Evolutionary conservation across 148 eudicot genomes (phyloP), one percentile per base, ranked within the genome.

Genomic region (Diospyros lotus): DNA sequence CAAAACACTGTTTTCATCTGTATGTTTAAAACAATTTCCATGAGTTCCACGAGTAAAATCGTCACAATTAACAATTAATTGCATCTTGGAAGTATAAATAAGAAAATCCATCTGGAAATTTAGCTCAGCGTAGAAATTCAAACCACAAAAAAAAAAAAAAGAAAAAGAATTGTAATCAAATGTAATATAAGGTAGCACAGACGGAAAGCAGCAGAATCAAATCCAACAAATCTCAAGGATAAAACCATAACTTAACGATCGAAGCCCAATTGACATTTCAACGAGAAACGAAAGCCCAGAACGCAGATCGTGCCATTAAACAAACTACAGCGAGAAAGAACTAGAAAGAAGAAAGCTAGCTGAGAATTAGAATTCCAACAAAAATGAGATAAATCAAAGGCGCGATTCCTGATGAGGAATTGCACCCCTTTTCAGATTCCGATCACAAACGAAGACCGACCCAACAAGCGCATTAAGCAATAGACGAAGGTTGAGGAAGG

Each of bases 241-340:
- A 2, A 42, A 75, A 43, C 13, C 5, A 5, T 42, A 43, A 54
- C 54, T 64, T 11, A 75, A 46, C 71, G 67, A 18, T n/a, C 18
- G 50, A 64, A 74, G 3, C 44, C 55, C 64, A 66, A 55, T 66
- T 56, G 13, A 56, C 13, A 5, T 5, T 65, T 60, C 67, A 73
- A 50, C 2, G 10, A 55, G 59, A 75, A 39, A 53, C 39, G 6
- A 42, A 66, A 75, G 2, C 59, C 58, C 52, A 52, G 46, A 18
- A 15, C 4, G 52, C 4, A 48, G 8, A 48, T 48, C 52, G 8
- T 4, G 52, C 8, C 4, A 48, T 62, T 51, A 14, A 64, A 52
- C 5, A 54, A 43, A 48, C 9, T 66, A 62, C 13, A 6, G 11
- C 45, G 39, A 62, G 5, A 38, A 74, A 64, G 10, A 64, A 58